Evolutionary conservation across 768 basidiomycete genomes (phyloP), one percentile per base, ranked within the genome.

Genomic region (Mycena belliarum): DNA sequence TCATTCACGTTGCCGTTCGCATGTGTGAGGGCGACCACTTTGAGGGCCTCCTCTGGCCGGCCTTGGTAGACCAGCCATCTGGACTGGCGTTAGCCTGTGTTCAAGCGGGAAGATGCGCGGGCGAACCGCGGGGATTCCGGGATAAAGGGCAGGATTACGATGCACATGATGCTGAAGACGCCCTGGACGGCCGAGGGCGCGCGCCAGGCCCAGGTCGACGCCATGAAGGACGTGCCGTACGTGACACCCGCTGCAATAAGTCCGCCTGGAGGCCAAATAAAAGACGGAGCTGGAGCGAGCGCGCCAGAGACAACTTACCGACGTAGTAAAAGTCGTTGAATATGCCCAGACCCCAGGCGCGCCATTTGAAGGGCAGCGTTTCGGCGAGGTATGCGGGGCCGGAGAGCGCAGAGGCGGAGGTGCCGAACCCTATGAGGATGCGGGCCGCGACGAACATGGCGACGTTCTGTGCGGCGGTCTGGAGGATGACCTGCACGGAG

Each of bases 61-160:
- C 67, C 72, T 49, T 69, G 70, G 47, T 66, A 70, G 33, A 70
- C 65, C 26, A 74, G 61, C 77, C 77, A 78, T 2, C 77, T 64
- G n/a, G n/a, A n/a, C n/a, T n/a, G n/a, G n/a, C n/a, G n/a, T n/a
- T n/a, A n/a, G n/a, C n/a, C n/a, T n/a, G n/a, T n/a, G n/a, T n/a
- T n/a, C n/a, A n/a, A n/a, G n/a, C n/a, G n/a, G n/a, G n/a, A n/a
- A n/a, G n/a, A n/a, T n/a, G n/a, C n/a, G n/a, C n/a, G n/a, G n/a
- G n/a, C n/a, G n/a, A n/a, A n/a, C n/a, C n/a, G n/a, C 0, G 77
- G 77, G 18, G 74, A 75, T 52, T 77, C 77, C 0, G 77, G 77
- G 15, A 72, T 65, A 59, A 72, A 73, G 12, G 67, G 68, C 8
- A 73, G 65, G 24, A 71, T 66, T 3, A 69, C n/a, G 32, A 72